Evolutionary conservation across 805 yeast species (phyloP).

Genomic region (Myxozyma melibiosi): DNA sequence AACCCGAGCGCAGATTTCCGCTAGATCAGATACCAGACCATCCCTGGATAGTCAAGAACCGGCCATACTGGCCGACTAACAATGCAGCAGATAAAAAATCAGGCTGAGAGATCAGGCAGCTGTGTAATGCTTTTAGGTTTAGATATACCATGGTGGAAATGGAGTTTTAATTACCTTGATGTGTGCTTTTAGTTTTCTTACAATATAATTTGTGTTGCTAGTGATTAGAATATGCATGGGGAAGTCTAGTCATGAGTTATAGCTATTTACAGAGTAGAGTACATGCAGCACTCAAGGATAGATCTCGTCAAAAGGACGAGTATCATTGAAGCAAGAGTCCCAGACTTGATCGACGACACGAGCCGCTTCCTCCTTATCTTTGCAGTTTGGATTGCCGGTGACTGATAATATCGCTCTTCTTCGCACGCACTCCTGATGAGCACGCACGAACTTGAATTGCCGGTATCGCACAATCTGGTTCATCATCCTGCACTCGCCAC

Average conservation of each 20-base stretch:
- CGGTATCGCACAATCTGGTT: conserved; percentile 69
- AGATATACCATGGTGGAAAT: no score
- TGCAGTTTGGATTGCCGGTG: conserved; percentile 81
- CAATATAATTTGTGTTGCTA: neutral
- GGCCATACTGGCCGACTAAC: conserved; percentile 56
- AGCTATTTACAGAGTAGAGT: neutral
- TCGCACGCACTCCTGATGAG: conserved; percentile 88
- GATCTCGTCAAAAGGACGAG: conserved; percentile 93
- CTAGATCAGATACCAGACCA: conserved; percentile 67
- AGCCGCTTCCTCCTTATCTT: conserved; percentile 70
- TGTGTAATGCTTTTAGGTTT: no score
- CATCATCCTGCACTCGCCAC: conserved; percentile 93
- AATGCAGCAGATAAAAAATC: neutral
- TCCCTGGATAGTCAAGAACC: conserved; percentile 79
- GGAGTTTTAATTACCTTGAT: no score
- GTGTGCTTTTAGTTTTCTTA: neutral
- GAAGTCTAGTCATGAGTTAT: neutral
- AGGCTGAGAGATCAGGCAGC: neutral
- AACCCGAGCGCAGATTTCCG: conserved; percentile 66
- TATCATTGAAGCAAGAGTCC: conserved; percentile 90
- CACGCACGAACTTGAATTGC: conserved; percentile 61
- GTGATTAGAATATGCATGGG: neutral
- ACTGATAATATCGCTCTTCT: conserved; percentile 88
- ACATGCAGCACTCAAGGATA: conserved; percentile 50
- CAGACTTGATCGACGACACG: conserved; percentile 83